These are phyloP conservation scores for Exophiala bonariae DNA, from an alignment of 2,329 filamentous ascomycete species.

Conservation along the genomic window DNA sequence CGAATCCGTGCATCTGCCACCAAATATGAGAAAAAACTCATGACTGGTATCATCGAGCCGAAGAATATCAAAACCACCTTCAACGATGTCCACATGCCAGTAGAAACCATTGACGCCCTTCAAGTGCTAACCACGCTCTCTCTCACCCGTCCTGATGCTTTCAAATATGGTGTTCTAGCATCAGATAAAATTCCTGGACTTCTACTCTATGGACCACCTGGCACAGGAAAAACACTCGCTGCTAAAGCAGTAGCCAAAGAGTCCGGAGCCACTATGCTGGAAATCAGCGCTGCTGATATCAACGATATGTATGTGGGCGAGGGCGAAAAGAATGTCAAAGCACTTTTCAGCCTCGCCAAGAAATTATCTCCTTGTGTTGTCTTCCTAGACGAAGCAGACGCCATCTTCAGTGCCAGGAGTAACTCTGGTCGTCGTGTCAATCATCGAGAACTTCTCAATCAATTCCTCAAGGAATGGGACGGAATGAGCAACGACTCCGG, in stretches of 20 bases:
- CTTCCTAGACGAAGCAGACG: conserved; percentile 96
- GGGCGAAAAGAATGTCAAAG: conserved; percentile 92
- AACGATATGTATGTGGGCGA: conserved; percentile 97
- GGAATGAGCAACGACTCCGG: conserved; percentile 73
- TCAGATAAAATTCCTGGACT: conserved; percentile 89
- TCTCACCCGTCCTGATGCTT: conserved; percentile 86
- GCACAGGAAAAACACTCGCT: conserved; percentile 63
- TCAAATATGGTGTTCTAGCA: conserved; percentile 88
- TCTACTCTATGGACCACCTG: conserved; percentile 81
- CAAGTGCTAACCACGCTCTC: conserved; percentile 88
- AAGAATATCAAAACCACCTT: conserved; percentile 85
- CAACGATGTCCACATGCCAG: conserved; percentile 77
- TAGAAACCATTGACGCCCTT: conserved; percentile 80
- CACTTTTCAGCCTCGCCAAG: conserved; percentile 86
- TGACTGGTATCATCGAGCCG: conserved; percentile 79
- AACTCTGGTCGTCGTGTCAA: conserved; percentile 63
- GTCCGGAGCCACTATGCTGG: conserved; percentile 69
- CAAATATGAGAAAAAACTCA: conserved; percentile 77
- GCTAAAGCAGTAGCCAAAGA: conserved; percentile 67
- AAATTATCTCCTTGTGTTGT: conserved; percentile 90
- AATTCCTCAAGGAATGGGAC: conserved; percentile 96
- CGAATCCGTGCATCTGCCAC: conserved; percentile 61
- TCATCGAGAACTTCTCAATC: conserved; percentile 90
- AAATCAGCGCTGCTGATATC: conserved; percentile 86
- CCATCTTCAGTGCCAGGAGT: conserved; percentile 78